phyloP scores from a whole-genome alignment of 352 stramenopile genomes.

The Phytopythium cucurbitacearum region DNA sequence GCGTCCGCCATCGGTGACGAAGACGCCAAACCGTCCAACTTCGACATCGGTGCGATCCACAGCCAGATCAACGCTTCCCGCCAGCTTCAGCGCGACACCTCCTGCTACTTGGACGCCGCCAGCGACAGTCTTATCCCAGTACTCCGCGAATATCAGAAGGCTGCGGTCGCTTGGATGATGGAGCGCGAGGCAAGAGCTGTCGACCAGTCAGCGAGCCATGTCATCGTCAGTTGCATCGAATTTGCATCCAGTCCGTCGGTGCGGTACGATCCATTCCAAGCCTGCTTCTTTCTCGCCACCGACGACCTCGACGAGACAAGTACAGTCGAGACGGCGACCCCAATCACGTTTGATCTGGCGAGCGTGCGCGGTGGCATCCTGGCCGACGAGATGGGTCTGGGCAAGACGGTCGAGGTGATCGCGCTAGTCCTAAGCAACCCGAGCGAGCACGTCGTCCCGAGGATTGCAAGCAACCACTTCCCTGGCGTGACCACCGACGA shows the following conservation, averaged over 20 bases:
- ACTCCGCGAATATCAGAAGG: constrained; percentile 94
- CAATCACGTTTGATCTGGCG: constrained; percentile 3
- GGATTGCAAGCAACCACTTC: constrained; percentile 37
- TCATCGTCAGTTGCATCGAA: constrained; percentile 1
- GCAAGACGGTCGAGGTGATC: constrained; percentile 86
- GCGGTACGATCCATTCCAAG: constrained; percentile 23
- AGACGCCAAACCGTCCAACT: constrained; percentile 5
- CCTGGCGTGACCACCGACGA: background rate
- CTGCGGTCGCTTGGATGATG: constrained; percentile 91
- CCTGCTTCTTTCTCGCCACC: constrained; percentile 4
- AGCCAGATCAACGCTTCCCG: constrained; percentile 19
- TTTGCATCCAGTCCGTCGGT: background rate
- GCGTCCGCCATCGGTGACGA: background rate
- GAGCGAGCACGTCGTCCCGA: constrained; percentile 3
- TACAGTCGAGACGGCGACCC: too few species aligned
- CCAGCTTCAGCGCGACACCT: constrained; percentile 18
- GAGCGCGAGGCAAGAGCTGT: constrained; percentile 54
- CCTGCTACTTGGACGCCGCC: background rate
- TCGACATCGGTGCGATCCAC: constrained; percentile 39
- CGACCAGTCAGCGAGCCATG: too few species aligned
- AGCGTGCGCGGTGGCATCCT: constrained; percentile 82
- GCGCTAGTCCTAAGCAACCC: constrained; percentile 46
- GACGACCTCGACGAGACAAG: too few species aligned
- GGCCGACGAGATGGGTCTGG: constrained; percentile 90
- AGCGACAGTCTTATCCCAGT: constrained; percentile 38